Conservation (phyloP, 2,329 filamentous ascomycete genomes). For the Didymella sp. region DNA sequence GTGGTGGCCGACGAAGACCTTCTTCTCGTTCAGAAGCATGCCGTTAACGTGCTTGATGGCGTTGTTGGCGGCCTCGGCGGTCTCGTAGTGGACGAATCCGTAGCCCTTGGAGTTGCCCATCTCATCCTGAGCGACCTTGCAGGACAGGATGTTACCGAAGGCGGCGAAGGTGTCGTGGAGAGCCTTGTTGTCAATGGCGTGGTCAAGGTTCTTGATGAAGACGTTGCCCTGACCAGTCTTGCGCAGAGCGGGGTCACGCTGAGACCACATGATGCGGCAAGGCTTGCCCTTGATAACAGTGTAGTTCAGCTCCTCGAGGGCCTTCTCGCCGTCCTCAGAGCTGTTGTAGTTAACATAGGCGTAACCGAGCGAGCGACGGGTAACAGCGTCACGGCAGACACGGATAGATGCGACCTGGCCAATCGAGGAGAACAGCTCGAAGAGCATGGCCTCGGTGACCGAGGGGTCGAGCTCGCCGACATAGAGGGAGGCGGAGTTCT, state of each 20-base stretch:
- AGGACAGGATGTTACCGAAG: conserved; percentile 98
- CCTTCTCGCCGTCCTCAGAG: conserved; percentile 94
- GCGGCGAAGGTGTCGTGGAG: conserved; percentile 98
- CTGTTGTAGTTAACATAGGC: conserved; percentile 99
- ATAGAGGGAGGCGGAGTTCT: conserved; percentile 97
- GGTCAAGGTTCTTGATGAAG: conserved; percentile 99
- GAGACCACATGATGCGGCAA: conserved; percentile 99
- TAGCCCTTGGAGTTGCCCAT: conserved; percentile 97
- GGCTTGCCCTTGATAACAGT: conserved; percentile 98
- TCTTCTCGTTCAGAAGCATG: conserved; percentile 99
- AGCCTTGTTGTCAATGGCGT: conserved; percentile 99
- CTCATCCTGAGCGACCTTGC: conserved; percentile 99
- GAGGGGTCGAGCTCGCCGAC: conserved; percentile 97
- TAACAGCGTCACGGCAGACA: conserved; percentile 98
- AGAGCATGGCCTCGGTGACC: conserved; percentile 99
- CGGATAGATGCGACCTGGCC: conserved; percentile 98
- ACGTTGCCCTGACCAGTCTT: conserved; percentile 99
- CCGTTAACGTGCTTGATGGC: conserved; percentile 99
- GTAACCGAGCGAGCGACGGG: conserved; percentile 96
- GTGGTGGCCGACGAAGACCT: conserved; percentile 98
- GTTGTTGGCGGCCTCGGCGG: conserved; percentile 92
- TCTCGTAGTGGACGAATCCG: conserved; percentile 99
- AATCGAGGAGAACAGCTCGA: conserved; percentile 99
- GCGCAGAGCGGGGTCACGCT: conserved; percentile 97
- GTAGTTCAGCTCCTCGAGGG: conserved; percentile 99